A percentile compares a stretch with the other conserved stretches of the same genome.
These are phyloP conservation scores for Arthrobotrys sphaeroides DNA, from an alignment of 2,329 filamentous ascomycete genomes.

Conservation along the genomic window DNA sequence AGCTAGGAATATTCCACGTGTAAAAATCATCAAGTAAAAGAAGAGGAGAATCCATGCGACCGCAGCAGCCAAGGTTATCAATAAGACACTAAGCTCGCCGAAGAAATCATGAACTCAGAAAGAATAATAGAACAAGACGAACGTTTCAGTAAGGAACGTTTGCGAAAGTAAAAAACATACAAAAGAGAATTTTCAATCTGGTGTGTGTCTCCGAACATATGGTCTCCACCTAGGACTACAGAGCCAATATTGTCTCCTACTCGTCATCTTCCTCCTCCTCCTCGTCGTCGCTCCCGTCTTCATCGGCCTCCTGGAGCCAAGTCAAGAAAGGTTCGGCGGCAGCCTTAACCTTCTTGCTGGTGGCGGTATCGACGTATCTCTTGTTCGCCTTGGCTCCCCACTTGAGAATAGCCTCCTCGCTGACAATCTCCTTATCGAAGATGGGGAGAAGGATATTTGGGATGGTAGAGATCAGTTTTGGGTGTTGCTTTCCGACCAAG, in stretches of 20 bases:
- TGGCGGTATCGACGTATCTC: conserved; percentile 91
- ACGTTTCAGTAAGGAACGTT: neutral
- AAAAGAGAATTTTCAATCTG: conserved; percentile 15
- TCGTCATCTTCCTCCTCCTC: conserved; percentile 65
- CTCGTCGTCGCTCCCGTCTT: conserved; percentile 73
- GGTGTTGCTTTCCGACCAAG: conserved; percentile 82
- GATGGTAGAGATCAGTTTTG: conserved; percentile 79
- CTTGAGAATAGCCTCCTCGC: conserved; percentile 85
- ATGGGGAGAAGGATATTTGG: conserved; percentile 87
- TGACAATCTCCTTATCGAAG: conserved; percentile 89
- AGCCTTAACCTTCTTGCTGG: conserved; percentile 94
- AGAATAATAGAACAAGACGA: neutral
- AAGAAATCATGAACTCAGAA: conserved; percentile 9
- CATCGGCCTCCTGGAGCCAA: conserved; percentile 89
- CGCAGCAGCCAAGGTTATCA: conserved; percentile 5
- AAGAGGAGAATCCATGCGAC: neutral
- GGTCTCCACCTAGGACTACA: neutral
- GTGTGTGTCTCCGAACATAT: neutral
- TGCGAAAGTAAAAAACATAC: neutral
- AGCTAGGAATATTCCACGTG: neutral
- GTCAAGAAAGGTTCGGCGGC: conserved; percentile 91
- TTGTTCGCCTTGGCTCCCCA: conserved; percentile 91
- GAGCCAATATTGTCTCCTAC: neutral
- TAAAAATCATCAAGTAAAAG: conserved; percentile 6
- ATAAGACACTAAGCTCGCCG: neutral